Evolutionary conservation across 768 basidiomycete species (phyloP), one percentile per base, ranked within the genome.

Genomic region (Hortiboletus campestris): DNA sequence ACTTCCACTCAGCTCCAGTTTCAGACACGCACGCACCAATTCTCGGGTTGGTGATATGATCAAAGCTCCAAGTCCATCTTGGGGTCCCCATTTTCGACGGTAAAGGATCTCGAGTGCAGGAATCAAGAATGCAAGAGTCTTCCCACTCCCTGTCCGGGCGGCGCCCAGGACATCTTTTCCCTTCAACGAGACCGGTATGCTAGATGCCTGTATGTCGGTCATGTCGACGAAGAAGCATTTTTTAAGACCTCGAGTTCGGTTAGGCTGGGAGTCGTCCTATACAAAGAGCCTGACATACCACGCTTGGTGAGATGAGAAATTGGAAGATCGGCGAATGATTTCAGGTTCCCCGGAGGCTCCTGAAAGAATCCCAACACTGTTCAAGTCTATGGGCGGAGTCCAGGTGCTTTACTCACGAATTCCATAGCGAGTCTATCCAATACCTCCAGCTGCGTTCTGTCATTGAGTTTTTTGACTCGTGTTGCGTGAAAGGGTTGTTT

Each of bases 31-130:
- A 94, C 93, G 46, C 63, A 94, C 93, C 61, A 98, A 74, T 72
- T 98, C 96, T 43, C 95, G 80, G 2, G 96, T 98, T 4, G 96
- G 96, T 1, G 91, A 94, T 50, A 99, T 91, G 58, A 98, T 85
- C 46, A 99, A 72, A 2, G 94, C 96, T 8, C 96, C 95, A 16
- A 89, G 73, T 3, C 88, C 87, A 62, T 89, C 87, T 59, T 82
- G 80, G 8, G 84, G 84, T 0, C 86, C 86, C 87, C 87, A 89
- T 65, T 81, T 85, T 56, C 76, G 75, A 41, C 85, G 76, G 61
- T 85, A 82, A 22, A 89, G 75, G 25, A 80, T 74, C 70, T 89
- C 87, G 44, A 89, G 76, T 7, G 84, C 71, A 1, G 88, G 88
- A 28, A 89, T 75, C 29, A 89, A 74, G 69, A 89, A 89, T 1